Base-by-base conservation (phyloP, 345 rosid genomes). In the Sapria himalayana region DNA sequence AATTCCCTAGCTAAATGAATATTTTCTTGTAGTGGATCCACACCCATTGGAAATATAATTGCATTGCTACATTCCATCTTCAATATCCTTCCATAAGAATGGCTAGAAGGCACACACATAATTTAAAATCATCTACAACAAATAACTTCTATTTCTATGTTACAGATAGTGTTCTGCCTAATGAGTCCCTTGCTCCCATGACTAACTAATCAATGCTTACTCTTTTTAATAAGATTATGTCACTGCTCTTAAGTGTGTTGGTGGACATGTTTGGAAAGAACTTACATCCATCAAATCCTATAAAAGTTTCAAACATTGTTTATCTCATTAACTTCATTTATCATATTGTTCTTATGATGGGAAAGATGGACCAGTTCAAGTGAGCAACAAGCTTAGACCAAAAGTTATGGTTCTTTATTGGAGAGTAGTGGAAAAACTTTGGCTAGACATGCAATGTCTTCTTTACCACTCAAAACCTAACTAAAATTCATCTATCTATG, bases 151-250 rank as follows among this genome's bases (percentile, higher is more conserved):
- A 80, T 84, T 32, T 93, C 93, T 37, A 77, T 91, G 95, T 57
- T 84, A 59, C 69, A 95, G 70, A 82, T 80, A 55, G 81, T 61
- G 22, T 91, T 84, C 56, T 93, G 95, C 38, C 82, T 91, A 18
- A 79, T 84, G 93, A 81, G 89, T n/a, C 93, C 95, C 22, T 55
- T 91, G 66, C 95, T 91, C 41, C 99, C 95, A 19, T 70, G 95
- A 65, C 92, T 91, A 13, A 72, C 81, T 49, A 80, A 70, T 70
- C 73, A 93, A 45, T 95, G 84, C 43, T 46, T 72, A 16, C 86
- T 80, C 51, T 91, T 84, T 62, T 35, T 42, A 64, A 52, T 24
- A 72, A 91, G 96, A 70, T 76, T 9, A 66, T 84, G 9, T 33
- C 71, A 5, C 57, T 78, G 55, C 84, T 91, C 33, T 43, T 80